These are phyloP conservation scores for Nitzschia putrida DNA, from an alignment of 108 stramenopile species.

Conservation along the genomic window DNA sequence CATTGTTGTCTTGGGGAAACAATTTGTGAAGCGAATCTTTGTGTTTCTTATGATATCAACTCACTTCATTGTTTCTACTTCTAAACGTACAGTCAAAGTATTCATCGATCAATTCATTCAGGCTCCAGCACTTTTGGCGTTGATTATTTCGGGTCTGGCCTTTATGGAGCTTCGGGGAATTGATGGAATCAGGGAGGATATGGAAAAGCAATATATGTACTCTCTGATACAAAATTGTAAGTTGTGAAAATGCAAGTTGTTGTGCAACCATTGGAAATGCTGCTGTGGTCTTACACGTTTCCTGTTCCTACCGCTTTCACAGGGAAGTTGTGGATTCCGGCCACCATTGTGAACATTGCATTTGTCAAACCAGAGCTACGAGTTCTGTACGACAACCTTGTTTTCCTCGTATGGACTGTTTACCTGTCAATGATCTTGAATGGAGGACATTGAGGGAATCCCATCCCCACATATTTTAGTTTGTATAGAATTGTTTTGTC, in stretches of 20 bases:
- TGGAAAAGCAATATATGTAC: slow-evolving; percentile 23
- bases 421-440: slow-evolving; percentile 42
- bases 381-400: slow-evolving; percentile 43
- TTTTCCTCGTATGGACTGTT: slow-evolving; percentile 50
- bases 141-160: slow-evolving; percentile 30
- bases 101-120: slow-evolving; percentile 44
- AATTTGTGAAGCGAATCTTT: not conserved
- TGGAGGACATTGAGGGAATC: not conserved
- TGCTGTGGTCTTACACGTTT: no score
- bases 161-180: slow-evolving; percentile 29
- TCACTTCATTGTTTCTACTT: not conserved
- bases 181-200: slow-evolving; percentile 21
- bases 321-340: slow-evolving; percentile 56
- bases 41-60: not conserved
- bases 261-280: no score
- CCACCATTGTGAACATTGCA: slow-evolving; percentile 41
- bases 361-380: slow-evolving; percentile 39
- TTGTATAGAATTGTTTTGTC: no score
- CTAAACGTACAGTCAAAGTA: slow-evolving; percentile 28
- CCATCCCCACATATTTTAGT: no score
- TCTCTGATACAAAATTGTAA: slow-evolving; percentile 45
- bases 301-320: no score
- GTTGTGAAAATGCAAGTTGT: not conserved
- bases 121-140: slow-evolving; percentile 34
- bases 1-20: no score